Conservation (phyloP, 2,329 filamentous ascomycete genomes). For the Hymenoscyphus infarciens region DNA sequence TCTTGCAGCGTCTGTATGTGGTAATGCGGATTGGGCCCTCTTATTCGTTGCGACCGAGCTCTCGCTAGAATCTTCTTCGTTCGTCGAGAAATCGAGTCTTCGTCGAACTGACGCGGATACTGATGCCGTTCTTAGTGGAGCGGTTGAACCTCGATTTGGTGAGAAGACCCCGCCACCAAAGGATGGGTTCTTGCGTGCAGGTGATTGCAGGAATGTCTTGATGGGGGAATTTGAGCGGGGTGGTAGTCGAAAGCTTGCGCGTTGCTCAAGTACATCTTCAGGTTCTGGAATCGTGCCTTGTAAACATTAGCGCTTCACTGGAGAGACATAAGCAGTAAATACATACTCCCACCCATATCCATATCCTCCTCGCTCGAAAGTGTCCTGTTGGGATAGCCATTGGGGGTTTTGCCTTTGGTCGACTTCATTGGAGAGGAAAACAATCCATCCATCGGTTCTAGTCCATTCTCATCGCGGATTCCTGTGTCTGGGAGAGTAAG, state of each 20-base stretch:
- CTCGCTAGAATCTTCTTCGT: constrained; percentile 18
- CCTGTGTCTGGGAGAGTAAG: constrained; percentile 75
- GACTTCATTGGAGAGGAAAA: constrained; percentile 80
- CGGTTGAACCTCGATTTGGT: constrained; percentile 29
- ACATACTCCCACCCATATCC: constrained; percentile 60
- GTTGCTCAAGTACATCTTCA: constrained; percentile 39
- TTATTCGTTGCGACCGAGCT: constrained; percentile 19
- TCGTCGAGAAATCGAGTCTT: constrained; percentile 34
- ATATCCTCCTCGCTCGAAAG: constrained; percentile 54
- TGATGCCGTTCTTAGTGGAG: constrained; percentile 26
- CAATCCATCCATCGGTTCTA: constrained; percentile 81
- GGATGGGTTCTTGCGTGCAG: constrained; percentile 35
- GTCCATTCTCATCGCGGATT: constrained; percentile 82
- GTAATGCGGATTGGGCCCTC: constrained; percentile 18
- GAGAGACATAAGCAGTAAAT: not conserved
- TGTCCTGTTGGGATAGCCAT: constrained; percentile 38
- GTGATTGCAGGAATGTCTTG: constrained; percentile 36
- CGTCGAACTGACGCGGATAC: constrained; percentile 29
- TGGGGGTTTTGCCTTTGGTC: constrained; percentile 4
- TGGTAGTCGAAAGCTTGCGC: constrained; percentile 30
- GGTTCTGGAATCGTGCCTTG: constrained; percentile 49
- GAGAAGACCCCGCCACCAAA: constrained; percentile 31
- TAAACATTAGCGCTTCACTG: constrained; percentile 11
- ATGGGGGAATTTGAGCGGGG: constrained; percentile 35
- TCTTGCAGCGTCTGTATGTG: constrained; percentile 18